Evolutionary conservation across 345 rosid genomes (phyloP), one percentile per base, ranked within the genome.

Genomic region (Camelina hispida): DNA sequence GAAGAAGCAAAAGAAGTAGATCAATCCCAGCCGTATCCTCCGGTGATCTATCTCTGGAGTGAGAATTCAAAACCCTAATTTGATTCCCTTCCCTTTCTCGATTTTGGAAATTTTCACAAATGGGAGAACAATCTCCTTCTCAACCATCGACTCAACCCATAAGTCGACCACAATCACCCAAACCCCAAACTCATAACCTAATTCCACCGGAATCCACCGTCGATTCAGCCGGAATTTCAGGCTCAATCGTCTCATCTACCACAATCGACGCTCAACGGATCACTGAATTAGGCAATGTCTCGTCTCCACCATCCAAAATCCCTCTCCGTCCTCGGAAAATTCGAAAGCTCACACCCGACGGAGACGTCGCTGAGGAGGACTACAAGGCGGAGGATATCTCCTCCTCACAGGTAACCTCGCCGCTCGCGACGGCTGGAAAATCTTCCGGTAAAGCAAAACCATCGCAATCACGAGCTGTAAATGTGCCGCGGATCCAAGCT

Each of bases 251-350:
- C 57, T 53, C 74, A 25, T 53, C 75, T 4, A 54, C 78, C 70
- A 23, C 83, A 9, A 46, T 66, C 55, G 68, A 72, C 30, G 30
- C 69, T 15, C 62, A 59, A 44, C 68, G 73, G 38, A 17, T 79
- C 73, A 17, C 80, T 20, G 86, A 86, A 25, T 13, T 76, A 20
- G 50, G 68, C 60, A 69, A 73, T 67, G 73, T 75, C 1, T 55
- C 83, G 10, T 79, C 90, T 52, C 91, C 88, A 25, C 89, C 91
- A 6, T 71, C 97, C 46, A 91, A 93, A 86, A 91, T 91, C 69
- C 98, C 98, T 48, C 78, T 86, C 16, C 98, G 96, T 40, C 98
- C 97, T 50, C 86, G 93, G 1, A 88, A 91, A 82, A 81, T 88
- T 79, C 90, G 94, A 37, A 93, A 93, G 68, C 81, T 93, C 48